Base-by-base conservation (phyloP, 768 basidiomycete species). In the Ephemerocybe angulata region DNA sequence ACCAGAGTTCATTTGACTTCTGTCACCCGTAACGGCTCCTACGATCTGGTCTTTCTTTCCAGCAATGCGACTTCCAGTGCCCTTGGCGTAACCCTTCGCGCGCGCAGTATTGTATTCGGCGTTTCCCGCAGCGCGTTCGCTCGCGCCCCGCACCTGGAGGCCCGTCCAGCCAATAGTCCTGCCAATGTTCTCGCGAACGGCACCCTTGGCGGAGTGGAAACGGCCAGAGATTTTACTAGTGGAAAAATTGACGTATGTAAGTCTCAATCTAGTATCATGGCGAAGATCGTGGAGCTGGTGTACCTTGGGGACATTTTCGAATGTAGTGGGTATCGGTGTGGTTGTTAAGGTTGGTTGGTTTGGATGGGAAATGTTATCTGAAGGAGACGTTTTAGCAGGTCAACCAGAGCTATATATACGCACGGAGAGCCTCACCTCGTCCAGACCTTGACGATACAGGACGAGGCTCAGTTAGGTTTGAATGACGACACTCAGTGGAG, bases 11-110 rank as follows among this genome's bases (percentile, higher is more conserved):
- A n/a, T n/a, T n/a, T n/a, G n/a, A n/a, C n/a, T n/a, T 60, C 72
- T 73, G 59, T 84, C 81, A 13, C 81, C 80, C 13, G 72, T 80
- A 30, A 82, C 59, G 10, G 80, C 76, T 10, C 82, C 82, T n/a
- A 79, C 66, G 38, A 82, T 58, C 12, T 72, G 56, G 62, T 81
- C 77, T 54, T 76, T 76, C 69, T 77, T 78, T 41, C 81, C 82
- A 2, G 33, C 56, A 15, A 81, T 12, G 31, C 78, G 74, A 57
- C 82, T 79, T 0, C 50, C 52, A 1, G 73, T 70, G 3, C 81
- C 82, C 52, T 84, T 77, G 13, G 64, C 79, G 60, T 79, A 82
- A 2, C 72, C 76, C 59, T 80, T 70, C 17, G 76, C 75, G 57
- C 80, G 72, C 11, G 79, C 79, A 21, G 78, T 77, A 22, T 76